Evolutionary conservation across 2,329 filamentous ascomycete genomes (phyloP).

Genomic region (Rugonectria rugulosa): DNA sequence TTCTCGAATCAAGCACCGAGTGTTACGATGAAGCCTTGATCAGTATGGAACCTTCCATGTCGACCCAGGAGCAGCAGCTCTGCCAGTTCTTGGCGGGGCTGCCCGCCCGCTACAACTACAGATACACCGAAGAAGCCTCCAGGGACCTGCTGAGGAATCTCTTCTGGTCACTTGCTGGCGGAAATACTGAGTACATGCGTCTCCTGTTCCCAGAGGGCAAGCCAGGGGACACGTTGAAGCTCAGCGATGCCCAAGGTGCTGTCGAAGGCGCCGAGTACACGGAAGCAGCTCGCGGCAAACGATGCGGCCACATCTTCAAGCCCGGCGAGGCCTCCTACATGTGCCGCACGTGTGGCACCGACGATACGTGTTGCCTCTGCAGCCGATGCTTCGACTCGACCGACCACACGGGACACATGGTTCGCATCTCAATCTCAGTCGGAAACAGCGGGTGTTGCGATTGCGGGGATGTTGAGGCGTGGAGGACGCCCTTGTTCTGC

Average conservation of each 20-base stretch:
- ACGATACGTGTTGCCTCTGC: slow-evolving; percentile 95
- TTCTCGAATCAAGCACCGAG: slow-evolving; percentile 17
- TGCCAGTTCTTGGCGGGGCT: slow-evolving; percentile 82
- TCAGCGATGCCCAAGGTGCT: slow-evolving; percentile 89
- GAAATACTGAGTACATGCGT: slow-evolving; percentile 75
- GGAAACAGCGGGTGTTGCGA: slow-evolving; percentile 97
- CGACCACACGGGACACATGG: slow-evolving; percentile 92
- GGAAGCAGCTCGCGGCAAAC: slow-evolving; percentile 87
- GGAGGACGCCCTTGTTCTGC: slow-evolving; percentile 86
- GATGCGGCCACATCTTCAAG: slow-evolving; percentile 98
- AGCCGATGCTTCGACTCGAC: slow-evolving; percentile 94
- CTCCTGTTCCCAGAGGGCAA: slow-evolving; percentile 84
- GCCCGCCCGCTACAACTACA: slow-evolving; percentile 75
- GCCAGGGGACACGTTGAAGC: slow-evolving; percentile 72
- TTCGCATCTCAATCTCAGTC: slow-evolving; percentile 84
- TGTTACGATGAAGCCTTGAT: slow-evolving; percentile 39
- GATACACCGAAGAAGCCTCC: slow-evolving; percentile 76
- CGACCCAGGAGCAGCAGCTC: slow-evolving; percentile 80
- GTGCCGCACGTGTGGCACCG: slow-evolving; percentile 91
- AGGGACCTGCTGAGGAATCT: slow-evolving; percentile 78
- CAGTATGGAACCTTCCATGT: slow-evolving; percentile 62
- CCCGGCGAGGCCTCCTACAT: slow-evolving; percentile 91
- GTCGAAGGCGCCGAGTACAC: slow-evolving; percentile 95
- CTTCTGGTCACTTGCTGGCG: slow-evolving; percentile 85
- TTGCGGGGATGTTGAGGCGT: slow-evolving; percentile 95